These are phyloP conservation scores for Schrenkiella parvula DNA, from an alignment of 345 rosid genomes.

Conservation along the genomic window DNA sequence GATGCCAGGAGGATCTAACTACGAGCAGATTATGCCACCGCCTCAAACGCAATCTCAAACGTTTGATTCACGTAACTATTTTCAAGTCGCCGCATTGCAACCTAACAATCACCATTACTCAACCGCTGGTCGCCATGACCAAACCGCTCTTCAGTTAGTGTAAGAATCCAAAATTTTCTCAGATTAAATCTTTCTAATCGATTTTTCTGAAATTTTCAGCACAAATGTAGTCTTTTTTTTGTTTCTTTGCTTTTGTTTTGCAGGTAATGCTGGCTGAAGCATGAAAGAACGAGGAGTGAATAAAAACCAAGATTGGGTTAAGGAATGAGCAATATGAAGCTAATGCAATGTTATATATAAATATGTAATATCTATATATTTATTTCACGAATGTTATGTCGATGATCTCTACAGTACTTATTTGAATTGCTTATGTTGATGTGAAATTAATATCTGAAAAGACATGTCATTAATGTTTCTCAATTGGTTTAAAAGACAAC, in stretches of 20 bases:
- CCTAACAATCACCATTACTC: slow-evolving; percentile 57
- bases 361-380: slow-evolving; percentile 8
- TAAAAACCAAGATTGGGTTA: slow-evolving; percentile 28
- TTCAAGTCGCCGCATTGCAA: slow-evolving; percentile 78
- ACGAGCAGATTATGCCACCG: slow-evolving; percentile 62
- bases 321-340: slow-evolving; percentile 17
- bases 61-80: slow-evolving; percentile 68
- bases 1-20: slow-evolving; percentile 76
- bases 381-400: slow-evolving; percentile 17
- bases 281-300: slow-evolving; percentile 9
- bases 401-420: background rate
- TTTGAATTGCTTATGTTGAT: slow-evolving; percentile 15
- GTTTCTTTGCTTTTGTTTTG: background rate
- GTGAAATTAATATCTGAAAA: slow-evolving; percentile 9
- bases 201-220: background rate
- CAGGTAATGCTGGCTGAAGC: slow-evolving; percentile 27
- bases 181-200: background rate
- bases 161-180: slow-evolving; percentile 32
- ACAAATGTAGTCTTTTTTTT: background rate
- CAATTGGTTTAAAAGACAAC: slow-evolving; percentile 2
- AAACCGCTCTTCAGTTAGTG: slow-evolving; percentile 83
- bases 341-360: slow-evolving; percentile 16
- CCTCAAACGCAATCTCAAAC: slow-evolving; percentile 40
- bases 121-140: slow-evolving; percentile 45
- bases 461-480: slow-evolving; percentile 15